Evolutionary conservation across 495 filamentous ascomycete genomes (phyloP).

Genomic region (Articulospora tetracladia): DNA sequence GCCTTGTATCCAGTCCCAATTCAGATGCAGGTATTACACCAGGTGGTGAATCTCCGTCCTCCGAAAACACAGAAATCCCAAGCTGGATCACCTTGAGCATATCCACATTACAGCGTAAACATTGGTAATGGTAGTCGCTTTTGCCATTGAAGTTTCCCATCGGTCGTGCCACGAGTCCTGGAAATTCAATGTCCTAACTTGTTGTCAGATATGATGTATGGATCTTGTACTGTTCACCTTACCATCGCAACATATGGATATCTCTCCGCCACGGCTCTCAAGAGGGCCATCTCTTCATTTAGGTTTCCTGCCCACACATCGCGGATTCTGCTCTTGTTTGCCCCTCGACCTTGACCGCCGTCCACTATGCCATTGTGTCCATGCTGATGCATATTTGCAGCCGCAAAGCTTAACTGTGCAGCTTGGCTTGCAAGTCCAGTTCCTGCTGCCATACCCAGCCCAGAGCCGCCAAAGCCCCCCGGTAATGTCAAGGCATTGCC

Average conservation of each 20-base stretch:
- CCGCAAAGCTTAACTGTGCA: conserved; percentile 80
- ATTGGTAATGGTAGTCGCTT: conserved; percentile 98
- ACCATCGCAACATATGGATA: conserved; percentile 98
- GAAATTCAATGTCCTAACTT: conserved; percentile 90
- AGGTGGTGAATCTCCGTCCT: conserved; percentile 80
- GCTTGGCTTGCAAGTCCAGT: conserved; percentile 87
- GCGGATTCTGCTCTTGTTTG: conserved; percentile 71
- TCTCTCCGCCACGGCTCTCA: conserved; percentile 77
- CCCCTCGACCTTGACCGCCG: conserved; percentile 25
- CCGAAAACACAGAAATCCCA: conserved; percentile 85
- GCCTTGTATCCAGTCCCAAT: conserved; percentile 42
- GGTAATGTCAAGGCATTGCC: conserved; percentile 54
- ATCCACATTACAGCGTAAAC: conserved; percentile 93
- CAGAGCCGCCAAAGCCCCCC: conserved; percentile 49
- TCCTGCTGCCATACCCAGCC: conserved; percentile 59
- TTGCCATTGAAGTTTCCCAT: conserved; percentile 92
- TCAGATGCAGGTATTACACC: conserved; percentile 51
- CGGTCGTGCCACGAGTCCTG: conserved; percentile 89
- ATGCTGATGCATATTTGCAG: conserved; percentile 67
- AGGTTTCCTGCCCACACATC: conserved; percentile 95
- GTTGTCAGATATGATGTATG: neutral
- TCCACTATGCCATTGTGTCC: conserved; percentile 41
- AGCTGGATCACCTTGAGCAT: conserved; percentile 96
- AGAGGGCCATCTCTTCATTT: conserved; percentile 77
- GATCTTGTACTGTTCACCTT: conserved; percentile 26